Base-by-base conservation (phyloP, 2,329 filamentous ascomycete genomes). In the Ophiostoma ips region DNA sequence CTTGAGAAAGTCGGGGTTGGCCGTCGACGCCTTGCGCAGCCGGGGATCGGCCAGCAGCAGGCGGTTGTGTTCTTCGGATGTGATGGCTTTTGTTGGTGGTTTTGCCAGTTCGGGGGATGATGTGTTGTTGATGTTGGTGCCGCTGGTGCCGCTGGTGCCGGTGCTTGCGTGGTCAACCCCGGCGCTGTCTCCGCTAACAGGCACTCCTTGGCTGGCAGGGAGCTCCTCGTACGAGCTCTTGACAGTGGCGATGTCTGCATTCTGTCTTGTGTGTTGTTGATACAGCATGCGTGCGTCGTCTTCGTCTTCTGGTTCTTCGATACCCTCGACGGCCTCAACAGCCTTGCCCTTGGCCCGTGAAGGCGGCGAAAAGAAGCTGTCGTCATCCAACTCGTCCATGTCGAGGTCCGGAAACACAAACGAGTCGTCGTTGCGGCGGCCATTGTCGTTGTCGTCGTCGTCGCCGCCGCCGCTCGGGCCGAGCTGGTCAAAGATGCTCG, bases 51-150 rank as follows among this genome's bases (percentile, higher is more conserved):
- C 78, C 3, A 98, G 72, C 1, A 96, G 72, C 52, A 84, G 71
- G 10, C 86, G 84, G 61, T 96, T 98, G 64, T 96, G 88, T 61
- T 95, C 85, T 64, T 98, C 90, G 0, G 92, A 85, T 0, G 87
- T 95, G 69, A 92, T 66, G 0, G 60, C 15, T 9, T 52, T 30
- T 7, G 30, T 31, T 11, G 30, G 24, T 5, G 16, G 30, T 12
- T 33, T 33, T 10, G 28, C 9, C 9, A 44, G 28, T 18, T 33
- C 41, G 10, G 41, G 41, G 8, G 41, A 44, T 19, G 28, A 19
- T 10, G 18, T 33, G 41, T 44, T 9, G 15, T 16, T 12, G 13
- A 4, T 5, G 10, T 33, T 13, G 28, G 28, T 12, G 12, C 18
- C 8, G n/a, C 7, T 8, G 28, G 5, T 18, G 21, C 3, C 40